Percentiles rank a stretch among this genome's conserved stretches.
phyloP scores from a whole-genome alignment of 257 asterid genomes.

The Osmanthus fragrans region DNA sequence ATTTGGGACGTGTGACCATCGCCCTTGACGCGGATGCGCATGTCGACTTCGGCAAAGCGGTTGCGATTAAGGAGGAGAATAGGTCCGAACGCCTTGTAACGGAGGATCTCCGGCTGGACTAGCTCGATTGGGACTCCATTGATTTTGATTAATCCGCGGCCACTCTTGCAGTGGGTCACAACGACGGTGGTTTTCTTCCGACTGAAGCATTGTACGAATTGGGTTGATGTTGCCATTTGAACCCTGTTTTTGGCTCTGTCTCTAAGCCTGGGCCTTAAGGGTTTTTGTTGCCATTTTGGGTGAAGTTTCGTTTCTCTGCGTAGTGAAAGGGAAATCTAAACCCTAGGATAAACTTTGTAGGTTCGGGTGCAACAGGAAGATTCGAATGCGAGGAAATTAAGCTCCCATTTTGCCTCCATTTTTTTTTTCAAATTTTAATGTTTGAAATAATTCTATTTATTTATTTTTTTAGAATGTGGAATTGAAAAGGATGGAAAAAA shows the following conservation, averaged over 20 bases:
- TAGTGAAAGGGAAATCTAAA: neutral
- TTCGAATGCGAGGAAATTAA: neutral
- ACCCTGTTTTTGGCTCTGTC: too few species aligned
- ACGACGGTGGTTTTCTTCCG: neutral
- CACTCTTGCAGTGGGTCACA: neutral
- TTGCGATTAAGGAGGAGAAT: neutral
- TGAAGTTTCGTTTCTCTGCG: neutral
- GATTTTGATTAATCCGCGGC: neutral
- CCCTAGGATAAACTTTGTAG: neutral
- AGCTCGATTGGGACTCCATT: neutral
- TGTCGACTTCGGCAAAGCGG: neutral
- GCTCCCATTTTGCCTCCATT: too few species aligned
- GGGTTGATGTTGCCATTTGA: too few species aligned
- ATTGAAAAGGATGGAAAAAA: too few species aligned
- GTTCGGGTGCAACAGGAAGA: neutral
- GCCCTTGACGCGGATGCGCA: too few species aligned
- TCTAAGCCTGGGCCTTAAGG: too few species aligned
- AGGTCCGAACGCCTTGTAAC: neutral
- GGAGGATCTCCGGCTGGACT: neutral
- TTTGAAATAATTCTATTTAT: too few species aligned
- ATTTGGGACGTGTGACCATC: too few species aligned
- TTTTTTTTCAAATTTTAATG: too few species aligned
- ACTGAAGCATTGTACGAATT: neutral
- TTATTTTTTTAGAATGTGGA: too few species aligned
- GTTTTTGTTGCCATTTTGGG: too few species aligned